These are phyloP conservation scores for Pleurotus giganteus DNA, from an alignment of 768 basidiomycete species.

Conservation along the genomic window DNA sequence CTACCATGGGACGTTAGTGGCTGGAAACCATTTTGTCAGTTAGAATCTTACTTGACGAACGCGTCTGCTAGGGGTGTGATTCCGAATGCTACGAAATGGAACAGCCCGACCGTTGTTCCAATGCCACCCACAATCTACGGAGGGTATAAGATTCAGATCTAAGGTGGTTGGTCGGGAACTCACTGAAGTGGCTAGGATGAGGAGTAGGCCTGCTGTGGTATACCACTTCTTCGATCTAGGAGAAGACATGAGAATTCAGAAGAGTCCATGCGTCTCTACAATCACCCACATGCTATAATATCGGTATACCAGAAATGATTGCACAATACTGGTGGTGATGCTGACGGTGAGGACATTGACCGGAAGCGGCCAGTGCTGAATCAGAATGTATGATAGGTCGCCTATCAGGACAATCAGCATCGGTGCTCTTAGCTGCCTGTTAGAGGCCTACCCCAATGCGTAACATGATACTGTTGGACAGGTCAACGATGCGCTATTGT, in stretches of 20 bases:
- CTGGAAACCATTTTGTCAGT: too few relatives aligned
- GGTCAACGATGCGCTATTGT: neutral
- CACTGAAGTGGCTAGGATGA: neutral
- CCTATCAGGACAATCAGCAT: neutral
- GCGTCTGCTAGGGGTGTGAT: neutral
- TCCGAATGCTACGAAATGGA: neutral
- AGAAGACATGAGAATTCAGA: neutral
- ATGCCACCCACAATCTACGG: neutral
- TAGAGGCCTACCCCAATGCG: conserved; percentile 4
- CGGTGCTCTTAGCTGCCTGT: too few relatives aligned
- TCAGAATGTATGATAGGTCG: neutral
- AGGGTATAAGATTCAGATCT: neutral
- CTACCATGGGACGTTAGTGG: neutral
- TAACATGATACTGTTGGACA: neutral
- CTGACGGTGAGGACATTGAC: conserved; percentile 4
- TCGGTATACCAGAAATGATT: conserved; percentile 5
- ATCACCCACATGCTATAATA: conserved; percentile 1
- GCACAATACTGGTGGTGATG: conserved; percentile 3
- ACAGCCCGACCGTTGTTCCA: conserved; percentile 6
- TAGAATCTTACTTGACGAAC: neutral
- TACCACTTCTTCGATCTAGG: conserved; percentile 2
- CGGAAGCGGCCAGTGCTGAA: conserved; percentile 2
- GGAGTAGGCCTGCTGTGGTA: neutral
- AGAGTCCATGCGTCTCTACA: neutral
- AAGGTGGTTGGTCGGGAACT: neutral